These are phyloP conservation scores for Monosporascus cannonballus DNA, from an alignment of 2,329 filamentous ascomycete species.

Conservation along the genomic window DNA sequence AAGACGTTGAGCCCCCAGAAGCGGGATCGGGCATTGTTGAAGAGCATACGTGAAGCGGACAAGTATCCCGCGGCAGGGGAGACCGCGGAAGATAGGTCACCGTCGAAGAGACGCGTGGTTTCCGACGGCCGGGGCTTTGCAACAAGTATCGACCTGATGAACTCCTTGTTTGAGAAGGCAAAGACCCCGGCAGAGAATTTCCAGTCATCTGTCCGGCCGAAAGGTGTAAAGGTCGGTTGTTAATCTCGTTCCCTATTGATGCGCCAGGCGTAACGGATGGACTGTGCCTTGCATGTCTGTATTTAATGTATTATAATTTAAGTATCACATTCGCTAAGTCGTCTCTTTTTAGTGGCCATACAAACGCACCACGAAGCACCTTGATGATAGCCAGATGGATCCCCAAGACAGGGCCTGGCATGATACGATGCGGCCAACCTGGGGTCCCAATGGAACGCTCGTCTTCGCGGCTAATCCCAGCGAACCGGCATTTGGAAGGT, in stretches of 20 bases:
- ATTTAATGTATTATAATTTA: slow-evolving; percentile 24
- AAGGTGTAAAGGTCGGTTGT: slow-evolving; percentile 82
- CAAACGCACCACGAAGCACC: slow-evolving; percentile 65
- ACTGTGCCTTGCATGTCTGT: slow-evolving; percentile 13
- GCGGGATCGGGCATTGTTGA: slow-evolving; percentile 72
- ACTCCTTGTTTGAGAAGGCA: slow-evolving; percentile 78
- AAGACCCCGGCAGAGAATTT: slow-evolving; percentile 51
- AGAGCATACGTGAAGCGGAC: slow-evolving; percentile 54
- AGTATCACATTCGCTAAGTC: slow-evolving; percentile 38
- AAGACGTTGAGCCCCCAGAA: slow-evolving; percentile 93
- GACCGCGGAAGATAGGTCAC: slow-evolving; percentile 18
- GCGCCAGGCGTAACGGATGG: slow-evolving; percentile 1
- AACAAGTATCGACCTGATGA: slow-evolving; percentile 93
- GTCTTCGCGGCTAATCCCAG: slow-evolving; percentile 51
- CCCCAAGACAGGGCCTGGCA: slow-evolving; percentile 63
- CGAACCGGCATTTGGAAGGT: slow-evolving; percentile 22
- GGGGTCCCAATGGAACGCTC: slow-evolving; percentile 69
- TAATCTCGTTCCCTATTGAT: slow-evolving; percentile 20
- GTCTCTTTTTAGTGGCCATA: slow-evolving; percentile 70
- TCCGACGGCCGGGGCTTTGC: slow-evolving; percentile 62
- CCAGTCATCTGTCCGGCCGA: slow-evolving; percentile 45
- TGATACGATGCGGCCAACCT: slow-evolving; percentile 69
- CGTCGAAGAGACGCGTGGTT: slow-evolving; percentile 28
- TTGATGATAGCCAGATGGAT: slow-evolving; percentile 55
- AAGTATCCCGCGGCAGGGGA: slow-evolving; percentile 40